Percentiles rank a stretch among this genome's conserved stretches.
phyloP scores from a whole-genome alignment of 2,329 filamentous ascomycete species.

The Ophiosphaerella herpotricha region DNA sequence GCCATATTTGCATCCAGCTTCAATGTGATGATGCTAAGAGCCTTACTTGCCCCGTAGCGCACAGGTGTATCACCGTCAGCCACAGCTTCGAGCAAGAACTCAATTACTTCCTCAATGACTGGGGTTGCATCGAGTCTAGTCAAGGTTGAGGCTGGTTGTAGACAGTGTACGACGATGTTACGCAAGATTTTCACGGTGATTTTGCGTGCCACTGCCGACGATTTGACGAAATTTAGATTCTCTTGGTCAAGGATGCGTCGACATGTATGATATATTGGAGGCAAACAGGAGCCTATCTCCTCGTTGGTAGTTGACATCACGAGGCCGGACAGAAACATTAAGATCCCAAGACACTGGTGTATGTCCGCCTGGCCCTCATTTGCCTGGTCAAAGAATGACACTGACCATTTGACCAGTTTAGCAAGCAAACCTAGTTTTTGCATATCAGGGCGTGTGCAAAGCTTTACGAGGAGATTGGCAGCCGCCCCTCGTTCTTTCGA shows the following conservation, averaged over 20 bases:
- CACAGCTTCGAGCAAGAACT: conserved; percentile 76
- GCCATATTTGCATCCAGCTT: conserved; percentile 82
- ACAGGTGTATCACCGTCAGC: conserved; percentile 91
- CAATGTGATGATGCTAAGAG: conserved; percentile 82
- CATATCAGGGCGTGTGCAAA: conserved; percentile 88
- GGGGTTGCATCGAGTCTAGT: conserved; percentile 44
- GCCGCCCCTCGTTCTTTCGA: conserved; percentile 91
- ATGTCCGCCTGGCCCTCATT: conserved; percentile 56
- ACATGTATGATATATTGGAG: conserved; percentile 67
- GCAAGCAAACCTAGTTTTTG: conserved; percentile 73
- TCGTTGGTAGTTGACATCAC: conserved; percentile 72
- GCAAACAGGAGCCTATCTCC: conserved; percentile 71
- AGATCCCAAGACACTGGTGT: conserved; percentile 76
- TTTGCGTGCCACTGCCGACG: conserved; percentile 81
- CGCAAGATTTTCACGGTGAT: conserved; percentile 83
- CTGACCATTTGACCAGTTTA: conserved; percentile 71
- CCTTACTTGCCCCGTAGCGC: conserved; percentile 87
- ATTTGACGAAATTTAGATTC: conserved; percentile 61
- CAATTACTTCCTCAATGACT: conserved; percentile 76
- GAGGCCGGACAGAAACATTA: conserved; percentile 80
- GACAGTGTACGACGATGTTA: conserved; percentile 69
- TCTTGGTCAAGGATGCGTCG: conserved; percentile 62
- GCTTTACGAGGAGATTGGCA: conserved; percentile 77
- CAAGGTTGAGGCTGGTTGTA: conserved; percentile 49
- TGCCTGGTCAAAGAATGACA: conserved; percentile 61